Conservation (phyloP, 2,329 filamentous ascomycete genomes). For the Scedosporium aurantiacum region DNA sequence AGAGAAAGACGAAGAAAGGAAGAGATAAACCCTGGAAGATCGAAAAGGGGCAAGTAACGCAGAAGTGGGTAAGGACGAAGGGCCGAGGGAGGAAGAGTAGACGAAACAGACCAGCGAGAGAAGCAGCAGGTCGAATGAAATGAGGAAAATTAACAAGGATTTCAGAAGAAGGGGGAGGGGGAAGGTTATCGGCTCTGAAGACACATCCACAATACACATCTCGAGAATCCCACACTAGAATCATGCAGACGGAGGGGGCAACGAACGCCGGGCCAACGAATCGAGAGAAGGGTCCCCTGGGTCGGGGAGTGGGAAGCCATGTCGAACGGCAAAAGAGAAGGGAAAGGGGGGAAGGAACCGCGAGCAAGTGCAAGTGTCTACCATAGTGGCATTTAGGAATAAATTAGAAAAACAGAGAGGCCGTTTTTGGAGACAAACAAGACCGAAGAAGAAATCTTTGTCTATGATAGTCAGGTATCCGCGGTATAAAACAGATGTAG, state of each 20-base stretch:
- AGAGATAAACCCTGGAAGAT: background rate
- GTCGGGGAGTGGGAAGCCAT: no score
- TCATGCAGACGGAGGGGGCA: no score
- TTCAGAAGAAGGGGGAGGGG: no score
- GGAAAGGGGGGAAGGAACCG: no score
- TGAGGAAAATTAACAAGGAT: no score
- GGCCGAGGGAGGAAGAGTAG: background rate
- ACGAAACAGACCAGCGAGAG: background rate
- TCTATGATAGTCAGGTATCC: slow-evolving; percentile 4
- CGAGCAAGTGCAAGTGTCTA: background rate
- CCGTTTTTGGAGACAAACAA: slow-evolving; percentile 4
- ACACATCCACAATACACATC: no score
- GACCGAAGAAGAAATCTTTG: slow-evolving; percentile 7
- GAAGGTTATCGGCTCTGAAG: no score
- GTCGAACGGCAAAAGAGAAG: no score
- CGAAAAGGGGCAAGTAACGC: background rate
- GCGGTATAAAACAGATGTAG: background rate
- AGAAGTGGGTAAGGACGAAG: background rate
- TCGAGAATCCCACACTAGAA: no score
- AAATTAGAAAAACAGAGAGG: slow-evolving; percentile 14
- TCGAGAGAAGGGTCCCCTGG: no score
- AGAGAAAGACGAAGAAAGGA: slow-evolving; percentile 3
- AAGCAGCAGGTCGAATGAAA: no score
- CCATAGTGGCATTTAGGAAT: slow-evolving; percentile 16
- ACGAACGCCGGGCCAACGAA: no score